Base-by-base conservation (phyloP, 2,329 filamentous ascomycete species). In the Neophaeococcomyces mojaviensis region DNA sequence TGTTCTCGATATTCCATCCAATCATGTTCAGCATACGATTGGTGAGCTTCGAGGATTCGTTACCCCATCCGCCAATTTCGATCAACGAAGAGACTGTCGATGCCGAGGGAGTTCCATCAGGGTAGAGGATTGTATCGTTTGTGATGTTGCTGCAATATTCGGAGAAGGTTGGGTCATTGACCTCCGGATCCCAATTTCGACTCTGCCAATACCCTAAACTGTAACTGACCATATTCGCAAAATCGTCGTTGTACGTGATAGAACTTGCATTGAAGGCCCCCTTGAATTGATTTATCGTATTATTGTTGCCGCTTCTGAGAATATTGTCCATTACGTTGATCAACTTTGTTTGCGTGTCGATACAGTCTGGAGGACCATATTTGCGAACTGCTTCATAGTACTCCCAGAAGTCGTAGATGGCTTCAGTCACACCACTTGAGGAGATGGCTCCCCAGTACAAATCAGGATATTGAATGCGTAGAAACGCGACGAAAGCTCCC, bases 361-460 rank as follows among this genome's bases (percentile, higher is more conserved):
- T 74, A 59, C 87, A 92, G 26, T 77, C 74, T 0, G 72, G 67
- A 9, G 79, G 77, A 2, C 66, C 79, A 47, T 74, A 76, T 15
- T 73, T 60, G 10, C 76, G 69, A 46, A 80, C 70, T 0, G 79
- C 74, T 57, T 79, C 76, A 55, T 71, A 81, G 57, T 81, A 82
- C 52, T 75, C 64, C 56, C 85, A 90, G 64, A 82, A 90, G 55
- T 92, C 85, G 53, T 79, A 80, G 46, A 92, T 84, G 3, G 86
- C 86, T 49, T 78, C 77, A 0, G 84, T 86, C 1, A 92, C 86
- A 1, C 84, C 88, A 0, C 85, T 90, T 0, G 84, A 88, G 0
- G 84, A 82, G 40, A 94, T 90, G 3, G 82, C 78, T 6, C 78
- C 88, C 74, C 78, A 90, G 65, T 84, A 92, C 6, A 83, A 67